phyloP scores from a whole-genome alignment of 441 rosid species.

The Breynia disticha region DNA sequence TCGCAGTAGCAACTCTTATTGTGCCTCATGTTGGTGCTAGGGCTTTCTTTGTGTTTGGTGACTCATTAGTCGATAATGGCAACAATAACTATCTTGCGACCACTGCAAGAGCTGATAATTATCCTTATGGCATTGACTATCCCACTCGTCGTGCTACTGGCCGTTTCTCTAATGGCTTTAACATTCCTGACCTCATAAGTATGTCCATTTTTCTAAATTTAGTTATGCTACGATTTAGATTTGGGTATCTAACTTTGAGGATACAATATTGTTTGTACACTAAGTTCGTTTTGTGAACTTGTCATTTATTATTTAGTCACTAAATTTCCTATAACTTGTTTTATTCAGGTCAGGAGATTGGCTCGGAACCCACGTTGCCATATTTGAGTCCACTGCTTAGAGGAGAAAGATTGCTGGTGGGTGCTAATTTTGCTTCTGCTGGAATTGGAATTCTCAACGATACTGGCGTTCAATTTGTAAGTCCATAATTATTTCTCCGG shows the following conservation, averaged over 20 bases:
- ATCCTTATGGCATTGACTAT: slow-evolving; percentile 79
- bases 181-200: slow-evolving; percentile 90
- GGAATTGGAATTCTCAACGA: slow-evolving; percentile 94
- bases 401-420: slow-evolving; percentile 61
- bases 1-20: slow-evolving; percentile 11
- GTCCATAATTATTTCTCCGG: slow-evolving; percentile 8
- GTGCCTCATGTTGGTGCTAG: slow-evolving; percentile 43
- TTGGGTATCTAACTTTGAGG: too few species aligned
- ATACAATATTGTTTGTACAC: too few species aligned
- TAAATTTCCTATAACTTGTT: neutral
- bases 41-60: slow-evolving; percentile 96
- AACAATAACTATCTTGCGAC: slow-evolving; percentile 82
- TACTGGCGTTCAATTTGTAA: slow-evolving; percentile 88
- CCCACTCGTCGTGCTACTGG: slow-evolving; percentile 84
- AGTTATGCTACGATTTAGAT: too few species aligned
- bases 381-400: slow-evolving; percentile 65
- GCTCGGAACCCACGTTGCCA: slow-evolving; percentile 73
- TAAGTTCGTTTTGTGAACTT: too few species aligned
- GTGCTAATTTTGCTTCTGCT: slow-evolving; percentile 96
- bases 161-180: slow-evolving; percentile 87
- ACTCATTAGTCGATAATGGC: slow-evolving; percentile 87
- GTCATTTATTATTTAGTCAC: too few species aligned
- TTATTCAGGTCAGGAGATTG: slow-evolving; percentile 56
- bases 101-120: slow-evolving; percentile 76
- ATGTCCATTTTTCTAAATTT: slow-evolving; percentile 4